Base-by-base conservation (phyloP, 352 stramenopile genomes). In the Pythium guiyangense region DNA sequence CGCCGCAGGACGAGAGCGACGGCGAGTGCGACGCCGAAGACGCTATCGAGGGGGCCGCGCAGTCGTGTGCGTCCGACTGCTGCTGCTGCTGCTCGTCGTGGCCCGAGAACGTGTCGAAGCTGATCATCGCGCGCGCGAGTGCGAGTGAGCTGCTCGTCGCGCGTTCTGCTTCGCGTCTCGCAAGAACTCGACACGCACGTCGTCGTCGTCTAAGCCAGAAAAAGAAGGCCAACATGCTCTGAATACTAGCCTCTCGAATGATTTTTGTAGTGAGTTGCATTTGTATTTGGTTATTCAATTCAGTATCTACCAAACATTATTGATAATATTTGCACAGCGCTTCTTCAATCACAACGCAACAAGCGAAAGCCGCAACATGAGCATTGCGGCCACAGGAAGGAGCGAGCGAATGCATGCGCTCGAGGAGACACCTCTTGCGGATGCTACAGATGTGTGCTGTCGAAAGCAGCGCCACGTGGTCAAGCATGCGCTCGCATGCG, bases 51-150 rank as follows among this genome's bases (percentile, higher is more conserved):
- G 1, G 62, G 34, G 59, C 72, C 64, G 49, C 70, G 63, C 34
- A 71, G 64, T 26, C 70, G 64, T 64, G 2, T 2, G 18, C 20
- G 20, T 26, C 44, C 22, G 22, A n/a, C n/a, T n/a, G n/a, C n/a
- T n/a, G n/a, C n/a, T n/a, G 22, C 22, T 20, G 46, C 48, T 34
- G 48, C 26, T 43, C 31, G 48, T 84, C 70, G 43, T 66, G 56
- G 20, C 60, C 48, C 22, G 56, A 64, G 70, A 90, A 90, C 39
- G 80, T 88, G 70, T 90, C 73, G 39, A 88, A 88, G 74, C 80
- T 88, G 68, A 90, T 90, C 77, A 90, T 90, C 37, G 14, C 17
- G 44, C 43, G 8, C 20, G 11, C 42, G 14, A 35, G 22, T n/a
- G 45, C 26, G n/a, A 12, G 43, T 5, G 39, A 9, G 34, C n/a